These are phyloP conservation scores for Pseudotulostoma volvatum DNA, from an alignment of 495 filamentous ascomycete species.

Conservation along the genomic window DNA sequence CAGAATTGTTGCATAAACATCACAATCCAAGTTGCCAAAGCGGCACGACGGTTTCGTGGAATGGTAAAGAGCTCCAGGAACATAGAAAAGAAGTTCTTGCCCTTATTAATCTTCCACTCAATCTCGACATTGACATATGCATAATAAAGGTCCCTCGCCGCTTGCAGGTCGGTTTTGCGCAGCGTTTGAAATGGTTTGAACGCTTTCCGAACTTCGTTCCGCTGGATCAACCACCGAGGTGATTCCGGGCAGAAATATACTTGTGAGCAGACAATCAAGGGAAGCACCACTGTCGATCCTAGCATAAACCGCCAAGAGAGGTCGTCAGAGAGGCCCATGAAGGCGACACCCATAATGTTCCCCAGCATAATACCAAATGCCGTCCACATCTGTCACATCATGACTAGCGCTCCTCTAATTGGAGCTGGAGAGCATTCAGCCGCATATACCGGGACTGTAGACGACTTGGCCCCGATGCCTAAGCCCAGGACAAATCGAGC, in stretches of 20 bases:
- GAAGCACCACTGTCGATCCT: constrained; percentile 29
- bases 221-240: constrained; percentile 49
- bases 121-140: constrained; percentile 30
- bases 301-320: constrained; percentile 32
- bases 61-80: constrained; percentile 37
- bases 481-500: constrained; percentile 44
- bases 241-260: constrained; percentile 52
- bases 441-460: constrained; percentile 41
- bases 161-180: constrained; percentile 30
- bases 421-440: constrained; percentile 40
- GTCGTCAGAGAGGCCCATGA: constrained; percentile 25
- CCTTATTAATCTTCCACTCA: constrained; percentile 28
- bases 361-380: constrained; percentile 73
- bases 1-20: constrained; percentile 39
- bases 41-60: constrained; percentile 37
- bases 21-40: constrained; percentile 32
- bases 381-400: constrained; percentile 48
- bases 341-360: constrained; percentile 54
- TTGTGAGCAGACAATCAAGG: constrained; percentile 28
- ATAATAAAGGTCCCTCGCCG: constrained; percentile 39
- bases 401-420: constrained; percentile 43
- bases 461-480: constrained; percentile 43
- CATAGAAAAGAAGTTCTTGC: constrained; percentile 31
- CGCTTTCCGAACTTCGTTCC: constrained; percentile 27
- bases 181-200: constrained; percentile 29